Evolutionary conservation across 176 grass and related monocot species (phyloP).

Genomic region (Eragrostis curvula): DNA sequence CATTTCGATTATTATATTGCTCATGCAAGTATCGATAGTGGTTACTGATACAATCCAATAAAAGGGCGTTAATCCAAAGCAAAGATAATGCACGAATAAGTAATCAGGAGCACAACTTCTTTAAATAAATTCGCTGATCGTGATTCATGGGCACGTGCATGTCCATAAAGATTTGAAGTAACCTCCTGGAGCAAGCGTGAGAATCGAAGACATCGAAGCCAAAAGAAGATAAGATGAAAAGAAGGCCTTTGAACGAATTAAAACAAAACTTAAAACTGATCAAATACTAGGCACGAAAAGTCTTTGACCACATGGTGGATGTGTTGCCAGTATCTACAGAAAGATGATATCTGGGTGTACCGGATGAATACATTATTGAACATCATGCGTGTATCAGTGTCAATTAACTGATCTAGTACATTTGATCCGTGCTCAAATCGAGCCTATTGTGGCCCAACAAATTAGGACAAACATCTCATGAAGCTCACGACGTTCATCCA

Average conservation of each 20-base stretch:
- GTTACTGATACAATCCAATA: neutral
- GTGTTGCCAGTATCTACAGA: neutral
- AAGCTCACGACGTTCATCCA: neutral
- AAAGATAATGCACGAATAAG: neutral
- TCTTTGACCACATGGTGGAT: neutral
- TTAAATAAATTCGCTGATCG: no score
- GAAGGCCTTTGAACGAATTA: neutral
- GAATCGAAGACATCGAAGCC: neutral
- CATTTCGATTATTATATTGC: neutral
- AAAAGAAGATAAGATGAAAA: neutral
- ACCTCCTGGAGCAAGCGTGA: neutral
- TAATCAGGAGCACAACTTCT: neutral
- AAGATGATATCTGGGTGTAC: neutral
- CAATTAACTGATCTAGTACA: slow-evolving; percentile 2
- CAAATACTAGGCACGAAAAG: neutral
- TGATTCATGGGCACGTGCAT: neutral
- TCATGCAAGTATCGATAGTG: neutral
- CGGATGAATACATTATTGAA: slow-evolving; percentile 24
- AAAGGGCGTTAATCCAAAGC: neutral
- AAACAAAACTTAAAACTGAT: neutral
- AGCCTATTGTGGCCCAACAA: slow-evolving; percentile 1
- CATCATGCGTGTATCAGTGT: slow-evolving; percentile 5
- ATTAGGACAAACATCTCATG: neutral
- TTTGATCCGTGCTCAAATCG: neutral
- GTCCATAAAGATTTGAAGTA: neutral